phyloP scores from a whole-genome alignment of 768 basidiomycete genomes.

The Calvatia gigantea region DNA sequence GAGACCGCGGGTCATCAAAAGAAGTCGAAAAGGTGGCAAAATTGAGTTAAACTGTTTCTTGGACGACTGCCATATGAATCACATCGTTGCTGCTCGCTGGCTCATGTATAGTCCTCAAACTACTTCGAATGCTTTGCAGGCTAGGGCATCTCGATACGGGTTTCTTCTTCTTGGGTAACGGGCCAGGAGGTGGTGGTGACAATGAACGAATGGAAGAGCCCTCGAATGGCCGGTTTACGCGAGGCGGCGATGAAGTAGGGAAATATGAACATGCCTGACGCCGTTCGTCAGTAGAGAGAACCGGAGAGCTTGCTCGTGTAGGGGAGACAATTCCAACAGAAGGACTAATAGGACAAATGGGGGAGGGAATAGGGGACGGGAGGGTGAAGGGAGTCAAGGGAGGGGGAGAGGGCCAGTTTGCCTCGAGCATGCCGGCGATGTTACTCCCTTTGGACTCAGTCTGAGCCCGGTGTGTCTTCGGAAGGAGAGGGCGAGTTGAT shows the following conservation, averaged over 20 bases:
- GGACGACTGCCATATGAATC: conserved; percentile 43
- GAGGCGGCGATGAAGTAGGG: conserved; percentile 18
- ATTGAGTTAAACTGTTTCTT: conserved; percentile 29
- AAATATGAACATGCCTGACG: conserved; percentile 16
- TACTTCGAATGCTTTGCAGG: conserved; percentile 24
- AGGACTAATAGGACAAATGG: background rate
- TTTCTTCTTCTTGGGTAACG: conserved; percentile 15
- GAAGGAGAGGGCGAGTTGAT: background rate
- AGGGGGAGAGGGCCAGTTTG: conserved; percentile 37
- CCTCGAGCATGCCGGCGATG: conserved; percentile 36
- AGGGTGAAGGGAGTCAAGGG: conserved; percentile 16
- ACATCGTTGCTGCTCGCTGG: conserved; percentile 23
- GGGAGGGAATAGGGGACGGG: conserved; percentile 18
- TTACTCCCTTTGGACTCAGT: conserved; percentile 14
- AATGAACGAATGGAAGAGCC: conserved; percentile 24
- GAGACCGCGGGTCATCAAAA: conserved; percentile 7
- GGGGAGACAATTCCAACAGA: conserved; percentile 2
- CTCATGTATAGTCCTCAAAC: conserved; percentile 19
- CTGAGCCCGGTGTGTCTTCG: background rate
- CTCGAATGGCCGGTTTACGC: conserved; percentile 27
- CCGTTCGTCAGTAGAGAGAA: conserved; percentile 18
- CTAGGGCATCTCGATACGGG: conserved; percentile 20
- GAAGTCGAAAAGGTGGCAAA: background rate
- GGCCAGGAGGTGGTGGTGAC: conserved; percentile 7
- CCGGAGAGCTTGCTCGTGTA: conserved; percentile 18